These are phyloP conservation scores for Stellera chamaejasme DNA, from an alignment of 345 rosid genomes.

Conservation along the genomic window DNA sequence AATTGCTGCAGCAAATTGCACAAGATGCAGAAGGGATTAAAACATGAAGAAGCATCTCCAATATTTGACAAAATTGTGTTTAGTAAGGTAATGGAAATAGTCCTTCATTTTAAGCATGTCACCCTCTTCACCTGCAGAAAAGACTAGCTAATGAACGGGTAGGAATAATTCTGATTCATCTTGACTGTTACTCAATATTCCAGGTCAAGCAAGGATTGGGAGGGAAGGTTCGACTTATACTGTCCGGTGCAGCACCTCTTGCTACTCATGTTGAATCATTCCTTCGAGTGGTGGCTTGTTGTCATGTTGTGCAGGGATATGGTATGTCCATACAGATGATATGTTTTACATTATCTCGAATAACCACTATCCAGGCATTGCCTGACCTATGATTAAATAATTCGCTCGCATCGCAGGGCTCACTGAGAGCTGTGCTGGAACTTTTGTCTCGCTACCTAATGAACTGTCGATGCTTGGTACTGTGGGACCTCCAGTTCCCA, in stretches of 20 bases:
- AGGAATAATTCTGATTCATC: constrained; percentile 1
- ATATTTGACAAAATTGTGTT: constrained; percentile 74
- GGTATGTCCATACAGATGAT: constrained; percentile 27
- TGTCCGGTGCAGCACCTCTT: constrained; percentile 90
- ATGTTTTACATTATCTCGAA: background rate
- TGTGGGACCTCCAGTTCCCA: constrained; percentile 92
- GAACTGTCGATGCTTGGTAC: constrained; percentile 69
- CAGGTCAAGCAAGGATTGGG: constrained; percentile 88
- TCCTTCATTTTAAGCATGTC: background rate
- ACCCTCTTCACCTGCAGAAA: background rate
- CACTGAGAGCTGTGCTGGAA: constrained; percentile 85
- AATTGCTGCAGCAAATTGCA: constrained; percentile 44
- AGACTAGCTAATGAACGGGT: constrained; percentile 1
- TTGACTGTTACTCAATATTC: constrained; percentile 8
- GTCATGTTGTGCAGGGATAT: constrained; percentile 92
- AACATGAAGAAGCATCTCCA: constrained; percentile 61
- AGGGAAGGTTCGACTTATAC: constrained; percentile 66
- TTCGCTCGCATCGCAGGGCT: constrained; percentile 47
- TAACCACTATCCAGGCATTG: background rate
- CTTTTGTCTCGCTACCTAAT: constrained; percentile 74
- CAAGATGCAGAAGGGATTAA: constrained; percentile 51
- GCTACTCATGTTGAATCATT: constrained; percentile 67
- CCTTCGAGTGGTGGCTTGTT: constrained; percentile 86
- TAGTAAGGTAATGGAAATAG: constrained; percentile 41
- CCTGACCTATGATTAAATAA: constrained; percentile 2